Base-by-base conservation (phyloP, 2,329 filamentous ascomycete species). In the Alternaria burnsii region DNA sequence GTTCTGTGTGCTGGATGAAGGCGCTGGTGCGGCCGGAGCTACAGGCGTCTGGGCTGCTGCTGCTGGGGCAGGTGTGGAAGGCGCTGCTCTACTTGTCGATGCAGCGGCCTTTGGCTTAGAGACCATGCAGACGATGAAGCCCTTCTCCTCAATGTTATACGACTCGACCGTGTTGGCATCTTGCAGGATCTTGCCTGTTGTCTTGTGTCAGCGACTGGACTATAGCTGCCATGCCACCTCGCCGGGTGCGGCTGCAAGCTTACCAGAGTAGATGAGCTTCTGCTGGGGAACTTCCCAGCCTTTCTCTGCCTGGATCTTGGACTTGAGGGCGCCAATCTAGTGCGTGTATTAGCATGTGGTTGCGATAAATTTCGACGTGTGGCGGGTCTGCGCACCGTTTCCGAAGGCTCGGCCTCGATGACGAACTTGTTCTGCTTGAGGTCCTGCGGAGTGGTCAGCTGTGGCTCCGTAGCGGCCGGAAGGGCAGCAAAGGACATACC, bases 91-190 rank as follows among this genome's bases (percentile, higher is more conserved):
- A 68, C 77, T 79, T 63, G 76, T 75, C 56, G 83, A 79, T 26
- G 84, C 81, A 65, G 84, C 81, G 6, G 88, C 81, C 84, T 97
- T 97, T 68, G 92, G 91, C 88, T 98, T 98, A 78, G 92, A 93
- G 73, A 97, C 90, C 89, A 99, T 97, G 84, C 95, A 99, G 62
- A 99, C 95, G 74, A 99, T 93, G 79, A 98, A 99, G 38, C 95
- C 95, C 86, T 98, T 99, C 87, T 98, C 95, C 82, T 99, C 94
- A 66, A 99, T 98, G 82, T 93, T 97, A 85, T 98, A 98, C 41
- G 92, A 94, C 80, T 93, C 93, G 71, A 99, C 91, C 3, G 94
- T 97, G 77, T 97, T 95, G 64, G 93, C 93, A 90, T 99, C 94
- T 82, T 97, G 94, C 68, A 99, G 85, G 72, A 99, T 98, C 85